A percentile compares a stretch with the other conserved stretches of the same genome.
These are phyloP conservation scores for Botrytis tulipae DNA, from an alignment of 2,329 filamentous ascomycete species.

Conservation along the genomic window DNA sequence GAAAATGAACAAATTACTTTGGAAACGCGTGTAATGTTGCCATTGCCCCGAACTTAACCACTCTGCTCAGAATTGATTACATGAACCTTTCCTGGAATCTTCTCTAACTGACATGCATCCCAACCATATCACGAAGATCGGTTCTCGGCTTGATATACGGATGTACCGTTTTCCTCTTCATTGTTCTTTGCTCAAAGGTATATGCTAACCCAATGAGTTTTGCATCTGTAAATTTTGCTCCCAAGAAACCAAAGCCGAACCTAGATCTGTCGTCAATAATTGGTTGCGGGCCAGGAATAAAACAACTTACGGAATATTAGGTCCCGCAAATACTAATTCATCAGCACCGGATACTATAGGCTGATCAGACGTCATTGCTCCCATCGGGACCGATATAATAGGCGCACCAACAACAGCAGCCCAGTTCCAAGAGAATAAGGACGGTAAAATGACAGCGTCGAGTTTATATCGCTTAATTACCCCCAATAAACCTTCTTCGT, in stretches of 20 bases:
- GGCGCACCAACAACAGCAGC: not conserved
- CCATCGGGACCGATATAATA: too few relatives aligned
- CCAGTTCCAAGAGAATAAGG: slow-evolving; percentile 31
- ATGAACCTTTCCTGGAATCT: not conserved
- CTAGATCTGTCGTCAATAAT: not conserved
- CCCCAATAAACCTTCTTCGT: slow-evolving; percentile 47
- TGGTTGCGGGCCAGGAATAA: not conserved
- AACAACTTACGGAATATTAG: slow-evolving; percentile 16
- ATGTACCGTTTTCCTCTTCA: not conserved
- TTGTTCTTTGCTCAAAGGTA: not conserved
- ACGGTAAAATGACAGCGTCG: slow-evolving; percentile 61
- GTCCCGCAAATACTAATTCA: not conserved
- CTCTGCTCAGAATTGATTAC: not conserved
- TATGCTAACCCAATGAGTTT: slow-evolving; percentile 16
- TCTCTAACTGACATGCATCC: not conserved
- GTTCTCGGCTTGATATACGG: not conserved
- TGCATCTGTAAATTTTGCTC: not conserved
- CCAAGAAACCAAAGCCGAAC: not conserved
- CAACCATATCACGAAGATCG: not conserved
- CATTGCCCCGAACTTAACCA: rapidly evolving
- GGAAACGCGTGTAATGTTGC: not conserved
- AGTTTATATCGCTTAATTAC: slow-evolving; percentile 54
- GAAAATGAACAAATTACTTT: not conserved
- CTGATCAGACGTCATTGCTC: too few relatives aligned
- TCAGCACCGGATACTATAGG: slow-evolving; percentile 9